Conservation (phyloP, 31 red algal genomes). For the Endocladia muricata region DNA sequence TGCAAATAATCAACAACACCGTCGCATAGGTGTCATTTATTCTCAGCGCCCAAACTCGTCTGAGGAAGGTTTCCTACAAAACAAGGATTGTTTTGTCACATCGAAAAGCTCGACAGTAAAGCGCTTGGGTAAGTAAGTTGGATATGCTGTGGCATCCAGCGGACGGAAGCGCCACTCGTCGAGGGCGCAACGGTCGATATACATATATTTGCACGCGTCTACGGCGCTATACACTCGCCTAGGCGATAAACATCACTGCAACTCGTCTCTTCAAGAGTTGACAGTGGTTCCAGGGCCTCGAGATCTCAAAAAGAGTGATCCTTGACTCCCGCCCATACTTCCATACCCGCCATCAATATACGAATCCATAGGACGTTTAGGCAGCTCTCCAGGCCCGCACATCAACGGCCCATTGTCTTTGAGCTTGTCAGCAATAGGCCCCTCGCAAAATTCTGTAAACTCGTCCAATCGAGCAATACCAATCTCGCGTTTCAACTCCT, state of each 20-base stretch:
- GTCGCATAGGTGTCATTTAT: too few relatives aligned
- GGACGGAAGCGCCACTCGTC: too few relatives aligned
- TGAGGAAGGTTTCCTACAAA: too few relatives aligned
- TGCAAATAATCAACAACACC: too few relatives aligned
- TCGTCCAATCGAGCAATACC: constrained; percentile 18
- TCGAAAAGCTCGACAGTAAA: background rate
- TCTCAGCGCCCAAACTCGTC: too few relatives aligned
- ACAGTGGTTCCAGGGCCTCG: constrained; percentile 18
- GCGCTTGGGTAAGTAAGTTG: background rate
- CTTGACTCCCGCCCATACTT: constrained; percentile 50
- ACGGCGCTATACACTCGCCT: background rate
- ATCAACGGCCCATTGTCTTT: constrained; percentile 57
- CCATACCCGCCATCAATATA: constrained; percentile 33
- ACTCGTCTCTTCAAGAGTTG: background rate
- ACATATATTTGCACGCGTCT: background rate
- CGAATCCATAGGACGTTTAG: constrained; percentile 39
- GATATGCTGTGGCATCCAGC: too few relatives aligned
- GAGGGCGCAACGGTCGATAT: too few relatives aligned
- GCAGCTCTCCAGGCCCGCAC: constrained; percentile 41
- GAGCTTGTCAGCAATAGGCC: constrained; percentile 43
- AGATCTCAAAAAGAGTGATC: constrained; percentile 39
- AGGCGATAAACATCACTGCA: background rate
- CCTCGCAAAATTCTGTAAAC: constrained; percentile 41
- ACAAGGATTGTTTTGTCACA: too few relatives aligned
- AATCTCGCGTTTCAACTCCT: constrained; percentile 36